Evolutionary conservation across 352 stramenopile species (phyloP).

Genomic region (Lagenidium giganteum): DNA sequence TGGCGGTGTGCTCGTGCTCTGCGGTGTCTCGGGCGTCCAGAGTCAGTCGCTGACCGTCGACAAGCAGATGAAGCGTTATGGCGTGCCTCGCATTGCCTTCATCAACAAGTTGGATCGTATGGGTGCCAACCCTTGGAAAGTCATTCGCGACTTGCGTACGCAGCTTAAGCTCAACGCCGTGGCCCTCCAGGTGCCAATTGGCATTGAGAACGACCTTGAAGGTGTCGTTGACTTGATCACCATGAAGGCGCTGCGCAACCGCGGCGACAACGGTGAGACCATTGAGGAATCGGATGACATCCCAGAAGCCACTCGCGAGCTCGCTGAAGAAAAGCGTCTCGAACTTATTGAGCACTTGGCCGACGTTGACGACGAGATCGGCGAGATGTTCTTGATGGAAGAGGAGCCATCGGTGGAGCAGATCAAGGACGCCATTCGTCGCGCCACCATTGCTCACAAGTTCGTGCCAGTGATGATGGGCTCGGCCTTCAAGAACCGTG

Average conservation of each 20-base stretch:
- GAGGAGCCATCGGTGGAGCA: conserved; percentile 90
- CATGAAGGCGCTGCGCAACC: conserved; percentile 87
- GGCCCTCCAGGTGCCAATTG: conserved; percentile 97
- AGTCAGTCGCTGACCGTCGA: conserved; percentile 98
- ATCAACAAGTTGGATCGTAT: conserved; percentile 99
- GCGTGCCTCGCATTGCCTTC: conserved; percentile 97
- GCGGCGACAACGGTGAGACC: conserved; percentile 86
- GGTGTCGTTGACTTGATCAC: conserved; percentile 97
- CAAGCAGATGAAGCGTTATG: conserved; percentile 99
- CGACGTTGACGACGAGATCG: conserved; percentile 98
- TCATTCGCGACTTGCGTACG: conserved; percentile 91
- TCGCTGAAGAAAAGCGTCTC: conserved; percentile 87
- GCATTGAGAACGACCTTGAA: conserved; percentile 91
- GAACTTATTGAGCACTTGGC: conserved; percentile 95
- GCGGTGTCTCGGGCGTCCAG: conserved; percentile 92
- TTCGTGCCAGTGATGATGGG: conserved; percentile 99
- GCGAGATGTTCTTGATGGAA: conserved; percentile 99
- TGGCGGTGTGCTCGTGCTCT: conserved; percentile 94
- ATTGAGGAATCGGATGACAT: conserved; percentile 90
- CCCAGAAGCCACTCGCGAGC: conserved; percentile 74
- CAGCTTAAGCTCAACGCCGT: conserved; percentile 97
- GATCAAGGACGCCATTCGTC: conserved; percentile 92
- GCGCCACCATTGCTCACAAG: conserved; percentile 93
- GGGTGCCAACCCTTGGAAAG: conserved; percentile 94
- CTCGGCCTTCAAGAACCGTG: conserved; percentile 97